Evolutionary conservation across 2,329 filamentous ascomycete species (phyloP), one percentile per base, ranked within the genome.

Genomic region (Diaporthe citrichinensis): DNA sequence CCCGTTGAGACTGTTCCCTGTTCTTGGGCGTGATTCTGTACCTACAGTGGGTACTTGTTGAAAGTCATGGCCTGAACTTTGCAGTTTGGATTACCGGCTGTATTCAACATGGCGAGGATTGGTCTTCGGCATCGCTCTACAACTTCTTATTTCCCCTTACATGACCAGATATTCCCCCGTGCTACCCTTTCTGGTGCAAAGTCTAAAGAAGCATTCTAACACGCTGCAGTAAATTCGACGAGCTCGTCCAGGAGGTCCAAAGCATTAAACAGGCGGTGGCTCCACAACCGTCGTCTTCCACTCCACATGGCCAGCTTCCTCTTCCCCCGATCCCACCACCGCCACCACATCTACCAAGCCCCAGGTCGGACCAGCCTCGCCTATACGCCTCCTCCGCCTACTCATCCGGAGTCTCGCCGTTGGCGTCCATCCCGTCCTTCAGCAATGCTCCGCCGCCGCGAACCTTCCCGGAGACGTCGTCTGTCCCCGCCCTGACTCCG

Each of bases 181-280:
- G 58, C 5, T 72, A 7, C n/a, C 6, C 28, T 36, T 17, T 34
- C 8, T 39, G 28, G 31, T 76, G 78, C 15, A 79, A 72, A 44
- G n/a, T 4, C 28, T 49, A 57, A n/a, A 39, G 20, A n/a, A 8
- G 7, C 7, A 10, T 61, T 49, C 57, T 62, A 34, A 62, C 34
- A 34, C 1, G 5, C 34, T 34, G 31, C 62, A 90, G 89, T 78
- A 90, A 91, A 79, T 83, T 91, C 4, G 89, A 91, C 77, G 86
- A 89, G 76, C 83, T 90, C 6, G 88, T 88, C 69, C 86, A 88
- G 76, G 89, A 90, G 79, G 85, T 90, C n/a, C 86, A 84, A 77
- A 88, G 83, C 79, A 90, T 90, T 79, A 90, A 89, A 78, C 85
- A 90, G 77, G 87, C 85, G 59, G 89, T 91, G 57, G 82, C 80